Evolutionary conservation across 352 stramenopile species (phyloP).

Genomic region (Pythium angustatum): DNA sequence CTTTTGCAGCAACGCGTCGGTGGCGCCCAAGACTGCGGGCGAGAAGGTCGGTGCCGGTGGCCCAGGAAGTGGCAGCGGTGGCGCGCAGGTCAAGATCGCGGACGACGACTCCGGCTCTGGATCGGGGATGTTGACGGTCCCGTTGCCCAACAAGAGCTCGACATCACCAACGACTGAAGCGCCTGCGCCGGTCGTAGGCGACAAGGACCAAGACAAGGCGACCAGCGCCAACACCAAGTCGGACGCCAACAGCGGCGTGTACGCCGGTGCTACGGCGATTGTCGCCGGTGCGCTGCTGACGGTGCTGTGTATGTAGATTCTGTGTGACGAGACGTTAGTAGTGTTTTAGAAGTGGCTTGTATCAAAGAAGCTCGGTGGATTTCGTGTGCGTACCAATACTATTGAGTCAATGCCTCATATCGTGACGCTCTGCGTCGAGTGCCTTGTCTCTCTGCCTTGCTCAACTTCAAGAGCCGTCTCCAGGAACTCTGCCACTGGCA

Average conservation of each 20-base stretch:
- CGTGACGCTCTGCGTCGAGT: too few relatives aligned
- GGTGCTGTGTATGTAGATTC: conserved; percentile 14
- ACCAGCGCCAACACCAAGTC: conserved; percentile 25
- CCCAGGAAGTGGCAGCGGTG: not conserved
- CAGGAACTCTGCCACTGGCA: too few relatives aligned
- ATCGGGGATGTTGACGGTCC: not conserved
- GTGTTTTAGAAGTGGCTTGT: not conserved
- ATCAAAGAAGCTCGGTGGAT: too few relatives aligned
- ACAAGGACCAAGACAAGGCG: conserved; percentile 8
- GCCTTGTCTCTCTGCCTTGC: too few relatives aligned
- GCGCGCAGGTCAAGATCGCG: not conserved
- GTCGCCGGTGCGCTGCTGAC: conserved; percentile 5
- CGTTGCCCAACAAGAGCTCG: not conserved
- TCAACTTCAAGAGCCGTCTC: too few relatives aligned
- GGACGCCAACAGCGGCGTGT: conserved; percentile 9
- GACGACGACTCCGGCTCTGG: not conserved
- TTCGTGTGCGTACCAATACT: not conserved
- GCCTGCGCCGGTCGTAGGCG: not conserved
- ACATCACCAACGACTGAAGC: not conserved
- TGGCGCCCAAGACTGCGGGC: not conserved
- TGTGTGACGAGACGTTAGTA: not conserved
- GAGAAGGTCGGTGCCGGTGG: conserved; percentile 4
- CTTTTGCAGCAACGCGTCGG: conserved; percentile 15
- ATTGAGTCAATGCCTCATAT: not conserved
- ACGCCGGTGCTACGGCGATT: conserved; percentile 15